Evolutionary conservation across 2,329 filamentous ascomycete genomes (phyloP), one percentile per base, ranked within the genome.

Genomic region (Hymenoscyphus repandus): DNA sequence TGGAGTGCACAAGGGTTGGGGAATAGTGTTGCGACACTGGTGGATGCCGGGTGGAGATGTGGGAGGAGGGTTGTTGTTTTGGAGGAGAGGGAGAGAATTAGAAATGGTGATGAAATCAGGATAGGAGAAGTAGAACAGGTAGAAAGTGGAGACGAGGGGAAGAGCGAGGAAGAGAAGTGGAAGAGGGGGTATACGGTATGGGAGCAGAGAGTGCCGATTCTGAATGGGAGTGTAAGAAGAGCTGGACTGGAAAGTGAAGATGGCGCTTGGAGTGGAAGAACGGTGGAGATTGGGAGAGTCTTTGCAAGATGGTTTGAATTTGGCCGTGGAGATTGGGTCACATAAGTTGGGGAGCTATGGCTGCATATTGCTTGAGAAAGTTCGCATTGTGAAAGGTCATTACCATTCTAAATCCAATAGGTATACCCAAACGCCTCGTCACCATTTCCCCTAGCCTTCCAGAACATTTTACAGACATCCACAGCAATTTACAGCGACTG

Each of bases 1-100:
- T 90, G 86, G 79, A 90, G 85, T 45, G 85, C 83, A 0, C 87
- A 90, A 67, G 88, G 86, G 0, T 66, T 91, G 11, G 75, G 79
- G 17, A 75, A 75, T 51, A 83, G 82, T 1, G 73, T 82, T n/a
- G 76, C 86, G 1, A 69, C 73, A 0, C 67, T 87, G 1, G 76
- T 88, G 7, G 85, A 89, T 51, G 74, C 78, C 2, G 83, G 82
- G 0, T 61, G 62, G 33, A 70, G 74, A 15, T 65, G 68, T 6
- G 66, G 64, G 1, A 73, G 78, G 55, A 66, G 62, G 17, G 69
- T 76, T 4, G 67, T 75, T 2, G 51, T 82, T 6, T 58, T 77
- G 2, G 80, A 84, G 62, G 59, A 63, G 51, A 49, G 39, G 45
- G 33, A 44, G 34, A n/a, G 41, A 15, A 33, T 56, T 45, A 64